Evolutionary conservation across 371 early-diverging fungal species (phyloP).

Genomic region (Entomophthora muscae): DNA sequence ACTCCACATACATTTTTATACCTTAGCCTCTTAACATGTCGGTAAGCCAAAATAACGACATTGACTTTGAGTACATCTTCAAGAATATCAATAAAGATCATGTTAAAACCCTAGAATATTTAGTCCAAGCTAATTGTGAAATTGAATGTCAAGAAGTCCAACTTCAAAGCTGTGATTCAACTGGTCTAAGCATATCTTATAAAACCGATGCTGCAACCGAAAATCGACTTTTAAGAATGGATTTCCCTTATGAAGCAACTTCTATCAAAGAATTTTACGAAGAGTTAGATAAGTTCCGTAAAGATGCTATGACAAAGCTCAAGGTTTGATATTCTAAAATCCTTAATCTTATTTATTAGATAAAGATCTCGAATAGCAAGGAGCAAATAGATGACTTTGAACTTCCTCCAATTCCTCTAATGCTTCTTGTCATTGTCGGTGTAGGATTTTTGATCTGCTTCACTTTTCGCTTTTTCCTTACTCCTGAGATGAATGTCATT

Average conservation of each 20-base stretch:
- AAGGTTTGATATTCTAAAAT: not conserved
- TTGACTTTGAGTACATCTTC: not conserved
- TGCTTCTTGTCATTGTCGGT: not conserved
- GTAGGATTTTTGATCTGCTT: not conserved
- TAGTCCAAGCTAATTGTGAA: not conserved
- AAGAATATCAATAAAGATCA: not conserved
- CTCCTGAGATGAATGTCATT: not conserved
- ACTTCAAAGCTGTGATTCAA: not conserved
- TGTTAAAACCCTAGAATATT: not conserved
- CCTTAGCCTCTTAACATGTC: too few species aligned
- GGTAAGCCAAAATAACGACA: not conserved
- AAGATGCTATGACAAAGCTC: not conserved
- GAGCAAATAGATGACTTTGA: constrained; percentile 1
- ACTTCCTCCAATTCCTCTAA: not conserved
- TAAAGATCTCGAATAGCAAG: not conserved
- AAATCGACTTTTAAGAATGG: not conserved
- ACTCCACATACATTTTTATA: too few species aligned
- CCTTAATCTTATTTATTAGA: not conserved
- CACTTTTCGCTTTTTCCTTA: not conserved
- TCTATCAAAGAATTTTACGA: not conserved
- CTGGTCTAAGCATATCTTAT: not conserved
- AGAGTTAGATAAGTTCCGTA: not conserved
- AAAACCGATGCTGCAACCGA: not conserved
- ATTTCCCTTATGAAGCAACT: not conserved
- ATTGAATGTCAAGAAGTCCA: not conserved